Conservation (phyloP, 1,139 yeast species). For the Yamadazyma dushanensis region DNA sequence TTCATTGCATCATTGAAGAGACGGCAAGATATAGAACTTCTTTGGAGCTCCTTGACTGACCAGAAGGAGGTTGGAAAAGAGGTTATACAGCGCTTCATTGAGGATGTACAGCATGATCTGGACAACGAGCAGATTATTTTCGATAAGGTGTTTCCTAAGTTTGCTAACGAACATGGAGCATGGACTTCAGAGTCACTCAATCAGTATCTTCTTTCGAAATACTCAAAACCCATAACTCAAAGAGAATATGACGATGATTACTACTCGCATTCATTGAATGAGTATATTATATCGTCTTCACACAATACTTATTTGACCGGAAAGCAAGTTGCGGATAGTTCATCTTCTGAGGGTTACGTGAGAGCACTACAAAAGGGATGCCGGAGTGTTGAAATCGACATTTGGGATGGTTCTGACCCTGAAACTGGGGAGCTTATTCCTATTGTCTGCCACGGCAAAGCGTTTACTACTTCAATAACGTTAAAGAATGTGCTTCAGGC, state of each 20-base stretch:
- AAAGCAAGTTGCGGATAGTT: conserved; percentile 86
- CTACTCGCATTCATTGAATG: conserved; percentile 70
- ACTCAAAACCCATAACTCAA: conserved; percentile 37
- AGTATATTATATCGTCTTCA: conserved; percentile 87
- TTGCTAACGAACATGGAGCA: conserved; percentile 27
- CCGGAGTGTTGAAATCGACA: conserved; percentile 87
- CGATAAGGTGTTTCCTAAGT: conserved; percentile 44
- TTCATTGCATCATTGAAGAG: conserved; percentile 57
- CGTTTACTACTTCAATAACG: conserved; percentile 74
- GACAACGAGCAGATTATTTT: conserved; percentile 25
- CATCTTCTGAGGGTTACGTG: conserved; percentile 90
- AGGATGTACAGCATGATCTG: conserved; percentile 51
- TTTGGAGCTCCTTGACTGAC: conserved; percentile 24
- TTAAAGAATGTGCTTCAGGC: conserved; percentile 70
- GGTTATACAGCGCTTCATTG: conserved; percentile 52
- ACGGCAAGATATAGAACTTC: conserved; percentile 31
- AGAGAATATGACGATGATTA: conserved; percentile 29
- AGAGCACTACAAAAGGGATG: conserved; percentile 89
- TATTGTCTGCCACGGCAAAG: conserved; percentile 84
- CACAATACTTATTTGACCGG: conserved; percentile 93
- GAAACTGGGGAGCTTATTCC: conserved; percentile 50
- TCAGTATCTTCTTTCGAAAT: conserved; percentile 50
- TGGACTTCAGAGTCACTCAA: conserved; percentile 54
- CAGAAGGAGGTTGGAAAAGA: not conserved
- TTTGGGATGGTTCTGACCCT: conserved; percentile 76